Base-by-base conservation (phyloP, 345 rosid genomes). In the Bretschneidera sinensis region DNA sequence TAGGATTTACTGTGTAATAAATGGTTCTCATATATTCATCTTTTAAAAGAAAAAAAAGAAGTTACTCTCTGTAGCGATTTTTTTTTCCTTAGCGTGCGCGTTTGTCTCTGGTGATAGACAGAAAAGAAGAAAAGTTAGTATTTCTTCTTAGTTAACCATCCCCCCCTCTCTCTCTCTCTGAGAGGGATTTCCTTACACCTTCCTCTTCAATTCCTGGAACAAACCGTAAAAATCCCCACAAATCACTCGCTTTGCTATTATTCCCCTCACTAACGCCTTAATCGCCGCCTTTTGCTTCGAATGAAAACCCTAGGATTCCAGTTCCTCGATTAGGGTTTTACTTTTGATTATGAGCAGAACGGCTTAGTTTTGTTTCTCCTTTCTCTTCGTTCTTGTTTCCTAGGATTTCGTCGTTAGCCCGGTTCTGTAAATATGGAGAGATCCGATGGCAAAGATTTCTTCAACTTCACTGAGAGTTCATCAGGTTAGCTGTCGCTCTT, bases 401-500 rank as follows among this genome's bases (percentile, higher is more conserved):
- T 60, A 57, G 45, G 66, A 61, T 72, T 62, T 63, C 51, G 23
- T 33, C 10, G 48, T 59, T 24, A 55, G 64, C 48, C 68, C 65
- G 21, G 33, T 45, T 62, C 23, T 62, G 67, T 69, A 69, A 63
- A 54, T 64, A 86, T 86, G 92, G 89, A 86, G 74, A 81, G 87
- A 86, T 80, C 87, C 66, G 66, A 73, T 48, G 70, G 76, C 59
- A 83, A 70, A 51, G 79, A 63, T 63, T 72, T 62, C 71, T 74
- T 52, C 76, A 69, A 48, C 78, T 75, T 74, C 43, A 43, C 71
- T 65, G 74, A 52, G 17, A 39, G 72, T 68, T 76, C 89, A 63
- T 81, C 89, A 21, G 88, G 89, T 81, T 62, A 34, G 68, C 49
- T 62, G 51, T 6, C 55, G 21, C 24, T 2, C 18, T 21, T 23